Conservation (phyloP, 176 grass and related monocot genomes). For the Alopecurus myosuroides region DNA sequence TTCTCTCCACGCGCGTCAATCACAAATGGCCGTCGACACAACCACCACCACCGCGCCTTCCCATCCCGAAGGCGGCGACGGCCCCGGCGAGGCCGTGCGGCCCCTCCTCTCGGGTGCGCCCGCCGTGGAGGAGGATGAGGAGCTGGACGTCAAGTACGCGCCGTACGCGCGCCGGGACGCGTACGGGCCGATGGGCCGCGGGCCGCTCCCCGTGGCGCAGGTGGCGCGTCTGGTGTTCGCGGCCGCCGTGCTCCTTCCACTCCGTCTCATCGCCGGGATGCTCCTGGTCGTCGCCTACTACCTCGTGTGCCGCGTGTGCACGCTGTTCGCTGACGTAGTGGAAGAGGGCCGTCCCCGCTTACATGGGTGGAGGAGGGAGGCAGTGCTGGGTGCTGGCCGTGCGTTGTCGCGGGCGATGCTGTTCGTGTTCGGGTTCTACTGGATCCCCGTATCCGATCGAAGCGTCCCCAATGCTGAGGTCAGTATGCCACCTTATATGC, state of each 20-base stretch:
- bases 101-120: slow-evolving; percentile 24
- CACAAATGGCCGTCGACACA: slow-evolving; percentile 29
- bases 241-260: slow-evolving; percentile 45
- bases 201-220: slow-evolving; percentile 23
- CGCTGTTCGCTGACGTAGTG: slow-evolving; percentile 37
- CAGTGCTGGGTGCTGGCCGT: slow-evolving; percentile 43
- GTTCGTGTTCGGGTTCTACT: slow-evolving; percentile 89
- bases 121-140: slow-evolving; percentile 12
- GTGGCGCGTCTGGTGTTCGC: slow-evolving; percentile 33
- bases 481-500: neutral
- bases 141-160: slow-evolving; percentile 72
- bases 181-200: slow-evolving; percentile 81
- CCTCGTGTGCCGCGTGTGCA: slow-evolving; percentile 74
- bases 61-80: neutral
- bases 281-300: slow-evolving; percentile 57
- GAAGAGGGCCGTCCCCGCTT: slow-evolving; percentile 40
- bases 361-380: slow-evolving; percentile 51
- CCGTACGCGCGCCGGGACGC: slow-evolving; percentile 61
- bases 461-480: slow-evolving; percentile 34
- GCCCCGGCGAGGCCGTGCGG: slow-evolving; percentile 14
- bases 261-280: slow-evolving; percentile 54
- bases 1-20: neutral
- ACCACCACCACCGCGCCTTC: slow-evolving; percentile 4
- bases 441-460: slow-evolving; percentile 51
- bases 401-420: slow-evolving; percentile 67